phyloP scores from a whole-genome alignment of 306 rosid genomes.

The Lotus japonicus region DNA sequence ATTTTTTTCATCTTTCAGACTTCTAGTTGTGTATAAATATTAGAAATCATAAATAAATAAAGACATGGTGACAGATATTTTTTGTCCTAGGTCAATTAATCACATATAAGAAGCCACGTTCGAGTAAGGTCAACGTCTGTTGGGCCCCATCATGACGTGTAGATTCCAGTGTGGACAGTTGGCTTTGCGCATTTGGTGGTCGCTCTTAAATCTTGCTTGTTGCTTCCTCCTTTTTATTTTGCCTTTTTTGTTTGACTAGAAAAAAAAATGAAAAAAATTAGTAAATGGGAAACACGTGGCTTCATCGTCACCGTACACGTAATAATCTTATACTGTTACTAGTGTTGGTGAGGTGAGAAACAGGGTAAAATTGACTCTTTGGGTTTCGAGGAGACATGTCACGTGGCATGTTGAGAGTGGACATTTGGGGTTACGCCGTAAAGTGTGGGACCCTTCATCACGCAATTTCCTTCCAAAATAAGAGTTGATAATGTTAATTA shows the following conservation, averaged over 20 bases:
- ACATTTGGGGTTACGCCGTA: not conserved
- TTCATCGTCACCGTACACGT: constrained; percentile 31
- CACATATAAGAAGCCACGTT: constrained; percentile 26
- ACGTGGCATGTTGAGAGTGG: not conserved
- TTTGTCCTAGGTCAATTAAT: not conserved
- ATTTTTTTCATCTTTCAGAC: too few species aligned
- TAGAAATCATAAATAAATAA: not conserved
- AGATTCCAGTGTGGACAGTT: constrained; percentile 22
- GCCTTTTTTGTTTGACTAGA: constrained; percentile 24
- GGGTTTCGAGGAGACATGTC: not conserved
- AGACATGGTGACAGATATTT: not conserved
- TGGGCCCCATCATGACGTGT: constrained; percentile 24
- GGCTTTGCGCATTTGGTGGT: constrained; percentile 14
- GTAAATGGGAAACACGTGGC: not conserved
- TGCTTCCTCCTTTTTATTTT: not conserved
- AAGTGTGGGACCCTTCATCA: constrained; percentile 5
- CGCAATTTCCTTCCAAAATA: constrained; percentile 8
- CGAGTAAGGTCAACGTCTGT: constrained; percentile 3
- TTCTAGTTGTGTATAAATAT: too few species aligned
- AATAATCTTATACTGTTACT: not conserved
- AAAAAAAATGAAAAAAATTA: not conserved
- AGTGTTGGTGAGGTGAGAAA: constrained; percentile 17
- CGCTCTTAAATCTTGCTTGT: not conserved
- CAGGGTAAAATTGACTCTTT: not conserved
- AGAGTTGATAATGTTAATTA: not conserved